These are phyloP conservation scores for Calonectria henricotiae DNA, from an alignment of 2,329 filamentous ascomycete genomes.

Conservation along the genomic window DNA sequence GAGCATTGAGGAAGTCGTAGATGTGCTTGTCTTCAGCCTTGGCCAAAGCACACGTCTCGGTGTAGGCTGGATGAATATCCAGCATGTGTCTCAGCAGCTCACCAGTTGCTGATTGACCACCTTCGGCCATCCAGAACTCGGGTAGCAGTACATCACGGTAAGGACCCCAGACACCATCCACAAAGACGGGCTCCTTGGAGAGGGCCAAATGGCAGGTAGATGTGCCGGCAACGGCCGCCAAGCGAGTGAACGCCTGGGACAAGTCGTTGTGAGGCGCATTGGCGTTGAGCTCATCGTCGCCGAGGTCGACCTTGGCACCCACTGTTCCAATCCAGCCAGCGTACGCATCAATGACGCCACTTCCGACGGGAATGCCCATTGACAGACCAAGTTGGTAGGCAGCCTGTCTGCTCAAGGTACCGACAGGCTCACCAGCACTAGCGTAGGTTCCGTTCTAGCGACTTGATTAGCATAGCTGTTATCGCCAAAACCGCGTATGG, in stretches of 20 bases:
- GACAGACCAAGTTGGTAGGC: conserved; percentile 87
- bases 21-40: conserved; percentile 90
- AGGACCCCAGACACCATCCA: conserved; percentile 96
- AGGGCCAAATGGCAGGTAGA: conserved; percentile 98
- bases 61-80: conserved; percentile 93
- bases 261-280: conserved; percentile 85
- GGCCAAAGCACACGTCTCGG: conserved; percentile 83
- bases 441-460: conserved; percentile 89
- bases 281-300: conserved; percentile 76
- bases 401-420: conserved; percentile 86
- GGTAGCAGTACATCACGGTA: conserved; percentile 96
- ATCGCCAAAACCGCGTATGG: not conserved
- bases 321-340: conserved; percentile 99
- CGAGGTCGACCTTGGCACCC: conserved; percentile 92
- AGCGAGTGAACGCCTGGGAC: conserved; percentile 91
- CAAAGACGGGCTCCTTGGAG: conserved; percentile 94
- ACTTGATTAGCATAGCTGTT: conserved; percentile 40
- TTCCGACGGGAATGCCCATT: conserved; percentile 91
- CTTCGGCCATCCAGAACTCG: conserved; percentile 96
- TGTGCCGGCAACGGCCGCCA: conserved; percentile 95
- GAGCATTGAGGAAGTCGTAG: conserved; percentile 94
- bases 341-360: conserved; percentile 98
- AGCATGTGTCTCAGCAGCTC: conserved; percentile 95
- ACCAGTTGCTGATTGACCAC: conserved; percentile 95
- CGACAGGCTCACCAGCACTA: conserved; percentile 93